phyloP scores from a whole-genome alignment of 2,329 filamentous ascomycete genomes.

The Sarocladiaceae sp. region DNA sequence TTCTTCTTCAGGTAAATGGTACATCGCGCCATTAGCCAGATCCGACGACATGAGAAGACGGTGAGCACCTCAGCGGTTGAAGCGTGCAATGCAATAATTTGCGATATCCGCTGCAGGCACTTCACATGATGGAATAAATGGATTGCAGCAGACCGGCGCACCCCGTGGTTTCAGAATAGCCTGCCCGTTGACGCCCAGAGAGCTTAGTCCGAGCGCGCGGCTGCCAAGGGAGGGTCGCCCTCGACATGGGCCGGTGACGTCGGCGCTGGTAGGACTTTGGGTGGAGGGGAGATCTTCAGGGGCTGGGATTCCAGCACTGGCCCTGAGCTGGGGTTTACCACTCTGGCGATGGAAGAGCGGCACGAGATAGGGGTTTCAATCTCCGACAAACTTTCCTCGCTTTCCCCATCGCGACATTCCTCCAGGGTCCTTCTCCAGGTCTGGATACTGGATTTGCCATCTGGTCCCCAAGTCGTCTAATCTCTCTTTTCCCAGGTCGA shows the following conservation, averaged over 20 bases:
- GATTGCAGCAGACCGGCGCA: no score
- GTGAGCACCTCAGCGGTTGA: no score
- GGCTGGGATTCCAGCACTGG: not conserved
- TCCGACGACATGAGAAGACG: no score
- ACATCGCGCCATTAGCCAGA: no score
- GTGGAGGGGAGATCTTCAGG: constrained; percentile 6
- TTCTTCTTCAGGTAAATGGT: no score
- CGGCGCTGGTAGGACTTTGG: not conserved
- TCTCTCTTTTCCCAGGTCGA: no score
- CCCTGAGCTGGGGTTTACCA: not conserved
- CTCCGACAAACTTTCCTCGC: not conserved
- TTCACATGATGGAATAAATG: no score
- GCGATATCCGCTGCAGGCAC: no score
- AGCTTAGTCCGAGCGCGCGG: constrained; percentile 1
- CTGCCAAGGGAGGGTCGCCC: constrained; percentile 4
- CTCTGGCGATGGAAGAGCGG: constrained; percentile 1
- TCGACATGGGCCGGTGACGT: not conserved
- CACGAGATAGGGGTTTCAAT: not conserved
- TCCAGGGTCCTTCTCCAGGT: not conserved
- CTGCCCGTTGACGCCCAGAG: not conserved
- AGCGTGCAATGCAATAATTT: no score
- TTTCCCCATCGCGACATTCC: not conserved
- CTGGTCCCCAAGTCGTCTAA: no score
- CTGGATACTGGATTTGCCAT: no score
- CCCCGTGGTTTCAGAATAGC: constrained; percentile 8